Evolutionary conservation across 1,284 basidiomycete genomes (phyloP).

Genomic region (Ustilago lituana): DNA sequence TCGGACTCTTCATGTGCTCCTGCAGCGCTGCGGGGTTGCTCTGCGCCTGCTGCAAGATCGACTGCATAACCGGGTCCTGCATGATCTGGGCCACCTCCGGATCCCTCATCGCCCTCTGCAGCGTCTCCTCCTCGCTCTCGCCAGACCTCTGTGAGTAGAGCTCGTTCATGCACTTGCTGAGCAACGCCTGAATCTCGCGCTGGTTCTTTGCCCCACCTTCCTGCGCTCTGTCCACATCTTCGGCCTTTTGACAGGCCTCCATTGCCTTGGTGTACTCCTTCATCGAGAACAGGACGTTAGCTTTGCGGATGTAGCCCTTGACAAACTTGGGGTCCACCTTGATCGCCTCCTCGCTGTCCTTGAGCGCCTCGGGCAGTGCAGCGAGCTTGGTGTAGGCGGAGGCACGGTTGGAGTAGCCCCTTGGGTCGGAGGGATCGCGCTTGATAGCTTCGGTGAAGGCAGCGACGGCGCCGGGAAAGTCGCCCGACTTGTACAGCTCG

Average conservation of each 20-base stretch:
- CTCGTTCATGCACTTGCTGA: constrained; percentile 73
- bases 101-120: constrained; percentile 94
- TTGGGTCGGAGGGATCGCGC: constrained; percentile 86
- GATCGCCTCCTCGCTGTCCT: constrained; percentile 93
- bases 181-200: constrained; percentile 56
- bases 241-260: constrained; percentile 59
- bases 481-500: constrained; percentile 79
- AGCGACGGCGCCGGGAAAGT: constrained; percentile 83
- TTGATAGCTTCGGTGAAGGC: constrained; percentile 96
- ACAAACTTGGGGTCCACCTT: constrained; percentile 79
- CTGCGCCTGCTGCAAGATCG: constrained; percentile 94
- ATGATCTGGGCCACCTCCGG: constrained; percentile 84
- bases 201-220: constrained; percentile 50
- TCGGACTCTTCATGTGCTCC: constrained; percentile 92
- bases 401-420: constrained; percentile 96
- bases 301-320: constrained; percentile 96
- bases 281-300: constrained; percentile 86
- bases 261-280: constrained; percentile 83
- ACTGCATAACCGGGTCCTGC: constrained; percentile 70
- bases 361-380: constrained; percentile 93
- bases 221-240: constrained; percentile 47
- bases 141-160: constrained; percentile 81
- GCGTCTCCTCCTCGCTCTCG: constrained; percentile 91
- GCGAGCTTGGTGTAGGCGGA: constrained; percentile 94
- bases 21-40: constrained; percentile 85